Evolutionary conservation across 257 asterid genomes (phyloP).

Genomic region (Parsonsia alboflavescens): DNA sequence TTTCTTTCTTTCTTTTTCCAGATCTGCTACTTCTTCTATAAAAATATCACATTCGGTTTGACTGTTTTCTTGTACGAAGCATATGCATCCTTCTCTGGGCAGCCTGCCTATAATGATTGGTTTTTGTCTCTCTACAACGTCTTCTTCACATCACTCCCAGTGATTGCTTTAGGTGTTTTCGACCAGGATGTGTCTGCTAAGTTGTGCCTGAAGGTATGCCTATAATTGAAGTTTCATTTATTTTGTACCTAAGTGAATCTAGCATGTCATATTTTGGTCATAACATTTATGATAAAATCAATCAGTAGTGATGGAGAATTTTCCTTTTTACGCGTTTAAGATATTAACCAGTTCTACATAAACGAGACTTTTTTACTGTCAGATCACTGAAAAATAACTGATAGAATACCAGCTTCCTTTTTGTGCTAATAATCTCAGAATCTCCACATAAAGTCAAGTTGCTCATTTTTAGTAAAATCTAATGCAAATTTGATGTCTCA

Average conservation of each 20-base stretch:
- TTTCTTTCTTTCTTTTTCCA: conserved; percentile 27
- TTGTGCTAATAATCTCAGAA: background rate
- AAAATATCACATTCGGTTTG: conserved; percentile 61
- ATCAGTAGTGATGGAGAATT: background rate
- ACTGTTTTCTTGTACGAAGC: conserved; percentile 70
- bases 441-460: background rate
- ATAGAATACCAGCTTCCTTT: background rate
- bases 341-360: background rate
- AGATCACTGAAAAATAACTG: background rate
- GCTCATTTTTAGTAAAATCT: background rate
- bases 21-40: conserved; percentile 84
- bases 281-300: background rate
- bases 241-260: background rate
- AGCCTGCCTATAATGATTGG: conserved; percentile 71
- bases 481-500: background rate
- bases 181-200: conserved; percentile 71
- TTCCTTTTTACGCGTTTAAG: background rate
- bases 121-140: conserved; percentile 60
- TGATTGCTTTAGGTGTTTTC: conserved; percentile 58
- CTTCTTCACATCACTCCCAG: conserved; percentile 64
- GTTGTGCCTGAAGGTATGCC: conserved; percentile 35
- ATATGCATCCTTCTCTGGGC: conserved; percentile 59
- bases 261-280: background rate
- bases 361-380: background rate
- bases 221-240: background rate